Evolutionary conservation across 306 rosid genomes (phyloP).

Genomic region (Macrotyloma uniflorum): DNA sequence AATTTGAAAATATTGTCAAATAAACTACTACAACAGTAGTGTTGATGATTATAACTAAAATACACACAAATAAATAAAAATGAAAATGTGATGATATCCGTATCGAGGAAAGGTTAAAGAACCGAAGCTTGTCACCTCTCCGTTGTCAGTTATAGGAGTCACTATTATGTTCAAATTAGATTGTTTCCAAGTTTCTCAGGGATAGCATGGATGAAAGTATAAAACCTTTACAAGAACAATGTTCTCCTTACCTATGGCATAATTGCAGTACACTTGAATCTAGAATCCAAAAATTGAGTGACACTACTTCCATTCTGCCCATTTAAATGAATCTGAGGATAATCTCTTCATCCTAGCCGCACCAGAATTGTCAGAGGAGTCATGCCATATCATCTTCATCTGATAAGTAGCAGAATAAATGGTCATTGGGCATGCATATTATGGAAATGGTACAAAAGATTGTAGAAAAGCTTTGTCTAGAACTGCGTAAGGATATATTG

Average conservation of each 20-base stretch:
- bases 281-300: conserved; percentile 28
- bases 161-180: conserved; percentile 26
- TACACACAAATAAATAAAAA: background rate
- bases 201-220: background rate
- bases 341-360: conserved; percentile 63
- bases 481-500: background rate
- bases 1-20: conserved; percentile 9
- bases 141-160: conserved; percentile 2
- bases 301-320: conserved; percentile 79
- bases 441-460: conserved; percentile 24
- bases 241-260: conserved; percentile 38
- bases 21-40: conserved; percentile 6
- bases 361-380: conserved; percentile 52
- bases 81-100: background rate
- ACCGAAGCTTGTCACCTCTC: background rate
- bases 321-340: conserved; percentile 63
- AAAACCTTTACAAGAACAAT: conserved; percentile 19
- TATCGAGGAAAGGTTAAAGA: conserved; percentile 24
- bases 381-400: conserved; percentile 96
- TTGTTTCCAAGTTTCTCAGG: background rate
- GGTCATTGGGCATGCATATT: conserved; percentile 23
- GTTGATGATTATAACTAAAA: background rate
- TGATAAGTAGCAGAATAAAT: conserved; percentile 44
- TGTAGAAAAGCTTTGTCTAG: conserved; percentile 28
- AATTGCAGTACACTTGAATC: conserved; percentile 25